phyloP scores from a whole-genome alignment of 2,329 filamentous ascomycete genomes.

The Pseudogymnoascus sp. region DNA sequence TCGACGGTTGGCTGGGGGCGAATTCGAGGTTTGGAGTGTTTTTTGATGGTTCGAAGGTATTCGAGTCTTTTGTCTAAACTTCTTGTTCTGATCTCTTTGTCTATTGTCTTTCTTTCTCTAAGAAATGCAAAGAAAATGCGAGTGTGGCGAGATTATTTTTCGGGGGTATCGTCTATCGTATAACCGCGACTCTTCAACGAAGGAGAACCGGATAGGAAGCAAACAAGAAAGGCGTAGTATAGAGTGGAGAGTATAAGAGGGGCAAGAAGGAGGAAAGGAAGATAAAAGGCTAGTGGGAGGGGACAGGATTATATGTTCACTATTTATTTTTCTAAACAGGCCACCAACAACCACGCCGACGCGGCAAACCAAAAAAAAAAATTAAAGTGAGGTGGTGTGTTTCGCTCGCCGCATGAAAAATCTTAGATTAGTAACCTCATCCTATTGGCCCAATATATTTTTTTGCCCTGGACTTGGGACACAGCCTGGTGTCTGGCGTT shows the following conservation, averaged over 20 bases:
- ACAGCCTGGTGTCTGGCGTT: not conserved
- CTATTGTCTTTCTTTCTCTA: not conserved
- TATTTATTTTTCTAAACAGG: not conserved
- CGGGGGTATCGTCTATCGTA: not conserved
- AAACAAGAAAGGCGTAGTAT: not conserved
- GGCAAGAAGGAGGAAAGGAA: not conserved
- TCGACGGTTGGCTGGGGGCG: not conserved
- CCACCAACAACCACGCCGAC: not conserved
- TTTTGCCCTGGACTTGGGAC: not conserved
- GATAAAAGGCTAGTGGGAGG: constrained; percentile 7
- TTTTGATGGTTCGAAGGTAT: not conserved
- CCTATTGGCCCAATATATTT: not conserved
- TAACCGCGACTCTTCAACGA: not conserved
- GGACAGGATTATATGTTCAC: constrained; percentile 3
- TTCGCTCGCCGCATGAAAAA: constrained; percentile 5
- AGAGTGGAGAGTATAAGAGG: not conserved
- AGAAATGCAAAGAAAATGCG: not conserved
- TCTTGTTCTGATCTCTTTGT: not conserved
- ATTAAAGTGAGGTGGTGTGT: not conserved
- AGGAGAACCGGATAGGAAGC: not conserved
- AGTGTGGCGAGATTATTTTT: not conserved
- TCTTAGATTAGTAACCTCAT: constrained; percentile 7
- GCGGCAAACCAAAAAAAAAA: not conserved
- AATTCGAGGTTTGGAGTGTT: not conserved
- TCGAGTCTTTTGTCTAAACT: not conserved